phyloP scores from a whole-genome alignment of 805 yeast species.

The Isabelozyma rhagii region DNA sequence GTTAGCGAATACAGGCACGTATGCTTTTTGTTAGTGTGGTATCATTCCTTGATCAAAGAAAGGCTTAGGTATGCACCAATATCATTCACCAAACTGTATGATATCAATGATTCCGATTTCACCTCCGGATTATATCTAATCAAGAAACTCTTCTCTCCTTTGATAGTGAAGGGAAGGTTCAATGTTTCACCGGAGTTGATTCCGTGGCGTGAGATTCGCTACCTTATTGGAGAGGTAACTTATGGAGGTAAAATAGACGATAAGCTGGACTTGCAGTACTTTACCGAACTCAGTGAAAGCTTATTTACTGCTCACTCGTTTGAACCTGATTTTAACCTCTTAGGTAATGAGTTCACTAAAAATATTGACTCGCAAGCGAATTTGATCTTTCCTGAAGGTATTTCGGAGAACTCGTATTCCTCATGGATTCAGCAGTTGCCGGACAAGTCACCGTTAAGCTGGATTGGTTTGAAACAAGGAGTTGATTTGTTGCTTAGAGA shows the following conservation, averaged over 20 bases:
- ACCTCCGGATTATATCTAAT: slow-evolving; percentile 45
- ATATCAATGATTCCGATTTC: slow-evolving; percentile 73
- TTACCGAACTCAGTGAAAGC: slow-evolving; percentile 29
- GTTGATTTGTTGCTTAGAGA: slow-evolving; percentile 34
- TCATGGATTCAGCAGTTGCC: slow-evolving; percentile 57
- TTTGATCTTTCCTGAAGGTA: slow-evolving; percentile 45
- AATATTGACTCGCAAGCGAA: slow-evolving; percentile 13
- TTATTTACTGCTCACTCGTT: slow-evolving; percentile 42
- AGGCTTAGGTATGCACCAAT: slow-evolving; percentile 57
- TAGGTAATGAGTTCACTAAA: slow-evolving; percentile 22
- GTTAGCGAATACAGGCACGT: slow-evolving; percentile 48
- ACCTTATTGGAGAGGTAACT: slow-evolving; percentile 49
- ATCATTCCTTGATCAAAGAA: slow-evolving; percentile 61
- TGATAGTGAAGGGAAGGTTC: slow-evolving; percentile 14
- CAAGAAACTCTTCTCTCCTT: slow-evolving; percentile 35
- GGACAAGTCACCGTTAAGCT: slow-evolving; percentile 45
- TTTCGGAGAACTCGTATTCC: slow-evolving; percentile 25
- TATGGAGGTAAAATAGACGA: slow-evolving; percentile 66
- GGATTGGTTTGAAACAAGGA: slow-evolving; percentile 50
- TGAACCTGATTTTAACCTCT: slow-evolving; percentile 40
- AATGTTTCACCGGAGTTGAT: slow-evolving; percentile 45
- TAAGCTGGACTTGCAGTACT: slow-evolving; percentile 33
- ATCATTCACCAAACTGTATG: slow-evolving; percentile 62
- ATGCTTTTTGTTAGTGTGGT: slow-evolving; percentile 62
- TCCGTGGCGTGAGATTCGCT: slow-evolving; percentile 53